Evolutionary conservation across 148 eudicot species (phyloP), one percentile per base, ranked within the genome.

Genomic region (Chenopodium quinoa): DNA sequence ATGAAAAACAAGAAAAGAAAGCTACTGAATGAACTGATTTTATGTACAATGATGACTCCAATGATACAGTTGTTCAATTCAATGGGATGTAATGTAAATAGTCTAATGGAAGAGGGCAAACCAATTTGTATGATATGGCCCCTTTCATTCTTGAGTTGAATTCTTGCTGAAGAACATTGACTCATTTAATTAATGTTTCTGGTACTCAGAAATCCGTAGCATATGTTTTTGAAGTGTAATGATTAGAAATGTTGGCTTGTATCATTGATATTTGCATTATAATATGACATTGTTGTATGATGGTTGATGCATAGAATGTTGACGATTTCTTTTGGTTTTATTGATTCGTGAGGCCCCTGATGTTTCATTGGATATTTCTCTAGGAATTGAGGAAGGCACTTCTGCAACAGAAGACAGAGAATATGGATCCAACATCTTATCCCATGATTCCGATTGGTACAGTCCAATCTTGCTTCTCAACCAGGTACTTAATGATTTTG

Each of bases 381-480:
- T 80, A 95, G 98, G 97, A 86, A 79, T 84, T 93, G 84, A 95
- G 98, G 77, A 83, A 89, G 78, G 88, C 91, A 74, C 79, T 93
- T 78, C 79, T 88, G 82, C 85, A 84, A 63, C 85, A 86, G 37
- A 89, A 83, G 82, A 31, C 83, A 64, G 90, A 86, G 31, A 86
- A 79, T 74, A 48, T 82, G 52, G 88, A 86, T 78, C 81, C 67
- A 34, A 76, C 79, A 64, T 88, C 92, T 69, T 95, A 90, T 86
- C 97, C 98, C 70, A 92, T 95, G 94, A 86, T 87, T 73, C 92
- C 98, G 47, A 91, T 95, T 79, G 98, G 89, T 52, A 84, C 82
- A 16, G 87, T 92, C 75, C 90, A 80, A 72, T 93, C 98, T 75
- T 95, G 98, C 88, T 95, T 92, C 89, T 92, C 98, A 50, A 93